Conservation (phyloP, 225 moss, liverwort and hornwort species). For the Sphagnum tenellum region DNA sequence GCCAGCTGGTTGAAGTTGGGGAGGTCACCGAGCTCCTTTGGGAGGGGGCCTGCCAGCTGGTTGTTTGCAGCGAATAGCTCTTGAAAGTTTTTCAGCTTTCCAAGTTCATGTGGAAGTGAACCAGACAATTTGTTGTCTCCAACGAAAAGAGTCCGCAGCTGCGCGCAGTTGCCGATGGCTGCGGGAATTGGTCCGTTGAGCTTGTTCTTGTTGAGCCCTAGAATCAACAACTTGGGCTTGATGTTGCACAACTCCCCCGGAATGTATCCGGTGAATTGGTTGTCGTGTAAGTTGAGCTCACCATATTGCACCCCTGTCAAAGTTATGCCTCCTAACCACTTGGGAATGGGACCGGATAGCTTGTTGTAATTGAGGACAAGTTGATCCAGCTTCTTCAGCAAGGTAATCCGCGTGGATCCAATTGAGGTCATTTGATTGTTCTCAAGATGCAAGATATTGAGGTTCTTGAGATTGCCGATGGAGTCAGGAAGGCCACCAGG, state of each 20-base stretch:
- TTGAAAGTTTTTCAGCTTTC: too few species aligned
- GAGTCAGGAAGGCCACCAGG: constrained; percentile 19
- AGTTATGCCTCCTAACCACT: constrained; percentile 19
- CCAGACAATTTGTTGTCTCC: not conserved
- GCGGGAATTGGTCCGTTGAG: constrained; percentile 10
- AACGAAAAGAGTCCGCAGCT: constrained; percentile 5
- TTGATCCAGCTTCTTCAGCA: constrained; percentile 13
- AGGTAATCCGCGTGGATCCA: constrained; percentile 14
- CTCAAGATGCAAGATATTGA: constrained; percentile 4
- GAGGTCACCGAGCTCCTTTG: constrained; percentile 9
- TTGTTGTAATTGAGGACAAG: constrained; percentile 11
- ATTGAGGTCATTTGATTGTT: constrained; percentile 12
- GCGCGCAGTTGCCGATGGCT: constrained; percentile 13
- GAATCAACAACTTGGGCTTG: not conserved
- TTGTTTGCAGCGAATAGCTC: too few species aligned
- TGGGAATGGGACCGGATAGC: constrained; percentile 17
- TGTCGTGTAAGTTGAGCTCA: constrained; percentile 2
- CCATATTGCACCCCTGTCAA: constrained; percentile 8
- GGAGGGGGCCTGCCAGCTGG: constrained; percentile 3
- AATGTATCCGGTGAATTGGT: constrained; percentile 15
- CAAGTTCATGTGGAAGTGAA: too few species aligned
- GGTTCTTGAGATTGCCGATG: constrained; percentile 9
- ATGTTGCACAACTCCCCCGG: constrained; percentile 19
- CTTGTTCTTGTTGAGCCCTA: constrained; percentile 12
- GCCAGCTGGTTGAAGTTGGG: not conserved